phyloP scores from a whole-genome alignment of 2,329 filamentous ascomycete species.

The Niveomyces coronatus region DNA sequence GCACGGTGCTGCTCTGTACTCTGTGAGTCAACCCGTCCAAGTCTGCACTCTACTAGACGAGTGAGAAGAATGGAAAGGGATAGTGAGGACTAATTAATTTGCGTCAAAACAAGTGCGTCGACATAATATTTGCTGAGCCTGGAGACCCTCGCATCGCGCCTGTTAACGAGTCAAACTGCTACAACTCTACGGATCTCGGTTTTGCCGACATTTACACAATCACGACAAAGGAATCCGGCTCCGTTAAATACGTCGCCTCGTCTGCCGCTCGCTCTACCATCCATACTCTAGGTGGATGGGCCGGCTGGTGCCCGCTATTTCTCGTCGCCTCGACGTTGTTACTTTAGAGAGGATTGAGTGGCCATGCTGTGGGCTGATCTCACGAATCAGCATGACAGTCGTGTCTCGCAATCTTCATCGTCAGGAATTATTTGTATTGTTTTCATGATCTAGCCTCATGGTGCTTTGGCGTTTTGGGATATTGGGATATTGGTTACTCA shows the following conservation, averaged over 20 bases:
- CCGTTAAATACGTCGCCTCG: constrained; percentile 15
- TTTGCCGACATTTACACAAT: constrained; percentile 71
- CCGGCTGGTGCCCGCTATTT: constrained; percentile 10
- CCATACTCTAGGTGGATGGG: constrained; percentile 1
- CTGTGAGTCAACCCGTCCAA: constrained; percentile 55
- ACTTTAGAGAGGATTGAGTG: neutral
- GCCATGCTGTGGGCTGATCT: neutral
- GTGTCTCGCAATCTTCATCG: too few species aligned
- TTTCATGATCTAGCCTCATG: too few species aligned
- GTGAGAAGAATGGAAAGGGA: neutral
- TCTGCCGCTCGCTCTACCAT: constrained; percentile 6
- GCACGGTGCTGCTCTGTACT: constrained; percentile 75
- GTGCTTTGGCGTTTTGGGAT: constrained; percentile 3
- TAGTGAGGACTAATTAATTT: constrained; percentile 5
- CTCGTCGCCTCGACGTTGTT: constrained; percentile 1
- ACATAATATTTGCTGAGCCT: constrained; percentile 82
- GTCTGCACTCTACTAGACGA: too few species aligned
- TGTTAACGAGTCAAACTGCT: constrained; percentile 77
- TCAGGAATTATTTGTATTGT: too few species aligned
- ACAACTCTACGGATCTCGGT: constrained; percentile 69
- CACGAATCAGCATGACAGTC: too few species aligned
- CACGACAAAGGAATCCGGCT: constrained; percentile 34
- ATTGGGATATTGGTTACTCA: neutral
- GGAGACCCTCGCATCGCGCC: constrained; percentile 54
- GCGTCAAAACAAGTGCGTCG: constrained; percentile 60